Evolutionary conservation across 352 stramenopile genomes (phyloP).

Genomic region (Phytophthora kernoviae): DNA sequence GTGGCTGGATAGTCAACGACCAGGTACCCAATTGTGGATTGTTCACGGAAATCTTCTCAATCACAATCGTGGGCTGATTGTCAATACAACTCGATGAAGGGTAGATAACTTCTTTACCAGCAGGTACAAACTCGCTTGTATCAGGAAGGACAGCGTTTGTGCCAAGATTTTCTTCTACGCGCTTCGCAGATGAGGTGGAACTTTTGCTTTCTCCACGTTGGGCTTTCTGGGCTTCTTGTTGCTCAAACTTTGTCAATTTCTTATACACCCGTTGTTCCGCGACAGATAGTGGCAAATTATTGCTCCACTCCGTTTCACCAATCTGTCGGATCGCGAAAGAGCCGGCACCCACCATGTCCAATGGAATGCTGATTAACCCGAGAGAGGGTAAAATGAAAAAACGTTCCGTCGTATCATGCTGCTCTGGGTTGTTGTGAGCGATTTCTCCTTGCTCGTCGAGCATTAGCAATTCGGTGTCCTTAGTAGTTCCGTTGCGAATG

Average conservation of each 20-base stretch:
- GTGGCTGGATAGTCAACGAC: slow-evolving; percentile 82
- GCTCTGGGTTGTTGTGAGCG: slow-evolving; percentile 62
- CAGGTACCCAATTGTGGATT: slow-evolving; percentile 60
- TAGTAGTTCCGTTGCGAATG: slow-evolving; percentile 83
- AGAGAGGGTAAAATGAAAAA: slow-evolving; percentile 67
- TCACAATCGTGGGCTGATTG: slow-evolving; percentile 78
- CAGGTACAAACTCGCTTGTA: slow-evolving; percentile 39
- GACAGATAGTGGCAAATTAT: slow-evolving; percentile 70
- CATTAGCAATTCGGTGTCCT: slow-evolving; percentile 77
- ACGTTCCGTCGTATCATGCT: slow-evolving; percentile 44
- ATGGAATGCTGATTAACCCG: slow-evolving; percentile 64
- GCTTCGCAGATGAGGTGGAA: slow-evolving; percentile 53
- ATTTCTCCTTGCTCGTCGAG: slow-evolving; percentile 54
- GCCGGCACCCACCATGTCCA: slow-evolving; percentile 73
- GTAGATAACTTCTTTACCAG: slow-evolving; percentile 73
- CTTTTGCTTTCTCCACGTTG: slow-evolving; percentile 49
- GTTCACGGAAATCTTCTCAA: slow-evolving; percentile 79
- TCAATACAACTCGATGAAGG: slow-evolving; percentile 77
- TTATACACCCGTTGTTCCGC: slow-evolving; percentile 80
- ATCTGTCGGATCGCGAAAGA: slow-evolving; percentile 85
- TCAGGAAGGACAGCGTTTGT: slow-evolving; percentile 63
- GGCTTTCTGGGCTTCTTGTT: slow-evolving; percentile 65
- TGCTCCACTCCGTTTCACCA: slow-evolving; percentile 88
- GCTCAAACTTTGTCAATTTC: slow-evolving; percentile 71
- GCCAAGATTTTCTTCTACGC: slow-evolving; percentile 72